Conservation (phyloP, 2,329 filamentous ascomycete genomes). For the Coleophoma cylindrospora region DNA sequence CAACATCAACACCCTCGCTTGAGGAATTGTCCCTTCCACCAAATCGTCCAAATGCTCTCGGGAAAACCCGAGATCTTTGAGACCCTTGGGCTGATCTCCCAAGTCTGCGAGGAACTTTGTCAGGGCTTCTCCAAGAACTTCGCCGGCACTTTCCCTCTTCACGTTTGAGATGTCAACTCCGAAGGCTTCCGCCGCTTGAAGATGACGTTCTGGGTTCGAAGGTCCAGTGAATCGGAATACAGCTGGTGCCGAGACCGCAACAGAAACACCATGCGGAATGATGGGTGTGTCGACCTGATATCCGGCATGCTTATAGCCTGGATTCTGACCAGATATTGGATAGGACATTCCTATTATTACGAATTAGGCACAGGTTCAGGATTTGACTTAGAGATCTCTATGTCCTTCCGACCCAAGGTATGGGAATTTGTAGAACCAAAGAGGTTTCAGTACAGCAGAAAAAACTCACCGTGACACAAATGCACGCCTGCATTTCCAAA, state of each 20-base stretch:
- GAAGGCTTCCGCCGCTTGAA: constrained; percentile 84
- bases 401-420: not conserved
- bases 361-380: no score
- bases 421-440: not conserved
- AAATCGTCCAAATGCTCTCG: constrained; percentile 71
- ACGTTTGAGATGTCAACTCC: constrained; percentile 85
- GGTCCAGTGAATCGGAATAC: constrained; percentile 92
- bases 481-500: constrained; percentile 98
- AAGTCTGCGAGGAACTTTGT: constrained; percentile 74
- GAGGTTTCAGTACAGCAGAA: not conserved
- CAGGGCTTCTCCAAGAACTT: constrained; percentile 80
- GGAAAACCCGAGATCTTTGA: constrained; percentile 79
- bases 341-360: constrained; percentile 78
- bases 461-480: constrained; percentile 55
- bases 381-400: no score
- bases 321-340: constrained; percentile 93
- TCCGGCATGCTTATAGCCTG: constrained; percentile 82
- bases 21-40: constrained; percentile 92
- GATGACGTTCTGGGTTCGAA: constrained; percentile 87
- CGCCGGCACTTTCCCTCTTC: constrained; percentile 84
- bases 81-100: constrained; percentile 84
- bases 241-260: constrained; percentile 87
- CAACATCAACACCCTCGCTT: constrained; percentile 84
- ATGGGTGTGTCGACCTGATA: constrained; percentile 73
- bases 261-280: constrained; percentile 93